Base-by-base conservation (phyloP, 2,329 filamentous ascomycete genomes). In the Cercospora janseana region DNA sequence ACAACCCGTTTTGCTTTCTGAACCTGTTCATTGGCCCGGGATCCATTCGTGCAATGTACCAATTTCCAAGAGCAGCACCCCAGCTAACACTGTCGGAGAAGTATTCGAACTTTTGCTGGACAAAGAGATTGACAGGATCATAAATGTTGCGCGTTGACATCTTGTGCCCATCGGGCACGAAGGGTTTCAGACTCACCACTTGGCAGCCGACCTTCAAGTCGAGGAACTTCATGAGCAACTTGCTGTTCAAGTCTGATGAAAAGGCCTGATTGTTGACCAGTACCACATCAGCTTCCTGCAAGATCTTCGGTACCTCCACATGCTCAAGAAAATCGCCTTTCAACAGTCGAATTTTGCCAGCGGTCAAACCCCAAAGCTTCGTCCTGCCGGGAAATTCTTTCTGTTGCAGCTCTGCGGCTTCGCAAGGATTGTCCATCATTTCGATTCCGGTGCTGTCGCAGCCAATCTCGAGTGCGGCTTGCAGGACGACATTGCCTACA, bases 241-340 rank as follows among this genome's bases (percentile, higher is more conserved):
- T 81, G 64, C 88, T 86, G 70, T 97, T 98, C 48, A 96, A 80
- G 60, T 85, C 79, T 10, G 91, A 85, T 4, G 86, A 91, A 70
- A 98, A 98, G 2, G 90, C 93, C 71, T 97, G 91, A 72, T 98
- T 98, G 75, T 98, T 98, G 62, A 97, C 92, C 20, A 98, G 79
- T 13, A 98, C 82, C n/a, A 97, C 91, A 66, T 98, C 93, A 1
- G 93, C 92, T 47, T 85, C 82, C 68, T 86, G 85, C 42, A 98
- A 77, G 6, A 85, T 84, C 18, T 82, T 78, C 52, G 84, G 78
- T 41, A 96, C 88, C 51, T 77, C 76, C 12, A 79, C 68, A 59
- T 86, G 87, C 57, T 83, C 81, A 7, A 90, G 81, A 64, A 98
- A 96, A 66, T 95, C 88, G 51, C 89, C 93, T 34, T 84, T 77